These are phyloP conservation scores for Calocybe gangraenosa DNA, from an alignment of 768 basidiomycete genomes.

Conservation along the genomic window DNA sequence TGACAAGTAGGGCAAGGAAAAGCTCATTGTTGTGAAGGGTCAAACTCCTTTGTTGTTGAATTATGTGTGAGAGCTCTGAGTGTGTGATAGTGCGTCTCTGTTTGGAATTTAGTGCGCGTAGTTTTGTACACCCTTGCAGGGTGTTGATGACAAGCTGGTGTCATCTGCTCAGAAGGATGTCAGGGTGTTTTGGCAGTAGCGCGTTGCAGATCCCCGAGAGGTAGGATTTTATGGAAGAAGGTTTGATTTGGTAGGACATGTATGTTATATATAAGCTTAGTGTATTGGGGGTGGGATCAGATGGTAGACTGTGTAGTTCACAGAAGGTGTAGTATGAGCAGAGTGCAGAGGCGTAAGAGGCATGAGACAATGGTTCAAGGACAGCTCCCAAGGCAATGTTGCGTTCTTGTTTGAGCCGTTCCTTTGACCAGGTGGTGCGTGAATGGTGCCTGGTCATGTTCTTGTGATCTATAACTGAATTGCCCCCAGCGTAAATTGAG, in stretches of 20 bases:
- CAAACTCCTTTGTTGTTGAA: too few relatives aligned
- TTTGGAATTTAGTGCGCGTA: neutral
- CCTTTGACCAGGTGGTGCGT: slow-evolving; percentile 24
- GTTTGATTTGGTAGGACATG: neutral
- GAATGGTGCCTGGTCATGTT: neutral
- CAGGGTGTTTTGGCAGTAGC: neutral
- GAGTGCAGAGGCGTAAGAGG: slow-evolving; percentile 27
- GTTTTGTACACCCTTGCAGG: neutral
- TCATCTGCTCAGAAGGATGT: neutral
- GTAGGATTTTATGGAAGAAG: neutral
- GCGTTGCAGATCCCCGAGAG: neutral
- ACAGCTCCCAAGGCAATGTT: slow-evolving; percentile 27
- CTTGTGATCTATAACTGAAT: neutral
- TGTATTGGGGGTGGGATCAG: slow-evolving; percentile 32
- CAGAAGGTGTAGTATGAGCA: slow-evolving; percentile 35
- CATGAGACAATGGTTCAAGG: slow-evolving; percentile 18
- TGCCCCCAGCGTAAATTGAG: slow-evolving; percentile 20
- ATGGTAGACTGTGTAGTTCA: slow-evolving; percentile 23
- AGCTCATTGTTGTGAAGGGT: too few relatives aligned
- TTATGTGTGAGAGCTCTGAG: too few relatives aligned
- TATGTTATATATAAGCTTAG: too few relatives aligned
- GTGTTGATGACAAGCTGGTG: neutral
- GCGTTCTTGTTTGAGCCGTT: slow-evolving; percentile 17
- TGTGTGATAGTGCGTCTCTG: neutral
- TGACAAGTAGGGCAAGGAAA: too few relatives aligned